Evolutionary conservation across 352 stramenopile species (phyloP).

Genomic region (Globisporangium yorkense): DNA sequence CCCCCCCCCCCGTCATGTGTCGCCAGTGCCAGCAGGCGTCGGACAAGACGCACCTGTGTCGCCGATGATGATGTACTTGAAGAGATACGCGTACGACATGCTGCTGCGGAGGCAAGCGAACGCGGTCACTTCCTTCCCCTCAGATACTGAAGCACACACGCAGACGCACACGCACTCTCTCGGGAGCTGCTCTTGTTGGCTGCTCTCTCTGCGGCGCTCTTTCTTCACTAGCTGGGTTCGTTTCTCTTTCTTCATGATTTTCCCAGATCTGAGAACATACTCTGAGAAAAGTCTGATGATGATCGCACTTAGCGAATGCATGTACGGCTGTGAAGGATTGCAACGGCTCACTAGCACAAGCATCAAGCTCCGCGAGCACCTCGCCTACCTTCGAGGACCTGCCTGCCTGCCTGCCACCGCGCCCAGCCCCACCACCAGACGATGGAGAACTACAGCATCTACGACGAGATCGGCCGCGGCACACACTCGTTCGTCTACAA

Average conservation of each 20-base stretch:
- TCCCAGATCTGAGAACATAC: not conserved
- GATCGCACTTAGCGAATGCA: too few species aligned
- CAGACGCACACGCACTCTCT: not conserved
- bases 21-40: too few species aligned
- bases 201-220: not conserved
- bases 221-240: not conserved
- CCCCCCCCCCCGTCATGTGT: too few species aligned
- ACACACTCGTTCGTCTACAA: constrained; percentile 92
- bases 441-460: constrained; percentile 96
- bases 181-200: not conserved
- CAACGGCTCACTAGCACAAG: not conserved
- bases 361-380: not conserved
- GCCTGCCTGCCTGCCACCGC: too few species aligned
- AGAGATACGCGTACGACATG: constrained; percentile 96
- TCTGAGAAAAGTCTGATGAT: not conserved
- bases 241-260: constrained; percentile 1
- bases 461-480: constrained; percentile 91
- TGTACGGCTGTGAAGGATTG: not conserved
- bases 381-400: not conserved
- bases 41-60: constrained; percentile 85
- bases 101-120: not conserved
- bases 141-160: not conserved
- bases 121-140: too few species aligned
- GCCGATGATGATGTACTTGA: constrained; percentile 99
- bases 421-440: too few species aligned